phyloP scores from a whole-genome alignment of 2,329 filamentous ascomycete species.

The Claviceps purpurea region DNA sequence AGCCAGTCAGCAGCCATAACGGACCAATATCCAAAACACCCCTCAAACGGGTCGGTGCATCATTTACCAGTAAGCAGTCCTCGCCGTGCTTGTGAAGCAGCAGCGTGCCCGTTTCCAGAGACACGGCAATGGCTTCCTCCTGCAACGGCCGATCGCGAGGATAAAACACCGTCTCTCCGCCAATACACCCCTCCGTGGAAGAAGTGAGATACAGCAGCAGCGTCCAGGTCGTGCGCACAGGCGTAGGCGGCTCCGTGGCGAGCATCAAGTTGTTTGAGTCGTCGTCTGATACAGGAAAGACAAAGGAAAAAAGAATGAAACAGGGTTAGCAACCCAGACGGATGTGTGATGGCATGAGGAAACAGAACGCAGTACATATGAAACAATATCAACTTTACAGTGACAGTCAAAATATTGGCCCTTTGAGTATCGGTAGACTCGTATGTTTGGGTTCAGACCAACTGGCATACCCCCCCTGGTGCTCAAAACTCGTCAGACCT shows the following conservation, averaged over 20 bases:
- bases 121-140: conserved; percentile 55
- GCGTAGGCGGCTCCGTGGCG: conserved; percentile 17
- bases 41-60: no score
- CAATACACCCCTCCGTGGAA: conserved; percentile 57
- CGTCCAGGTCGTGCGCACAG: conserved; percentile 67
- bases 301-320: not conserved
- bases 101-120: conserved; percentile 70
- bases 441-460: conserved; percentile 79
- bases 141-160: conserved; percentile 47
- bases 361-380: no score
- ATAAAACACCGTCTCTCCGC: conserved; percentile 89
- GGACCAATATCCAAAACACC: not conserved
- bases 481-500: not conserved
- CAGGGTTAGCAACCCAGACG: no score
- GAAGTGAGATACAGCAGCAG: conserved; percentile 78
- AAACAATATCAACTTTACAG: conserved; percentile 28
- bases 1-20: not conserved
- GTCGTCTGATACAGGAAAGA: conserved; percentile 48
- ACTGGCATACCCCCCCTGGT: conserved; percentile 70
- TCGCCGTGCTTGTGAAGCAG: conserved; percentile 80
- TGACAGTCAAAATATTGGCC: conserved; percentile 90
- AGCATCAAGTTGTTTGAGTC: conserved; percentile 65
- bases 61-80: conserved; percentile 60
- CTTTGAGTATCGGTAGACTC: conserved; percentile 74
- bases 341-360: not conserved